Conservation (phyloP, 345 rosid genomes). For the Hibiscus trionum region DNA sequence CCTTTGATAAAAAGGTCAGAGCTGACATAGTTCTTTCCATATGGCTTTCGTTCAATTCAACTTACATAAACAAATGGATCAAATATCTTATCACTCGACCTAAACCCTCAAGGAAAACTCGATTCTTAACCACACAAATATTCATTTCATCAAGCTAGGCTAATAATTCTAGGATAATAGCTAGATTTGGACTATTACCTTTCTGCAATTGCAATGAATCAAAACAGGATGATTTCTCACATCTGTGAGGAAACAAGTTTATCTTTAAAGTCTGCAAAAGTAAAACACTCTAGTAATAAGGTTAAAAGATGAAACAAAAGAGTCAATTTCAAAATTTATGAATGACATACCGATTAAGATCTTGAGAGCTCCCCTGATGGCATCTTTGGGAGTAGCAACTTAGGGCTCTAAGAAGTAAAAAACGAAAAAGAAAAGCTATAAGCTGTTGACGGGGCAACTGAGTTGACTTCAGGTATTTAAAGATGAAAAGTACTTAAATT, state of each 20-base stretch:
- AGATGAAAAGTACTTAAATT: not conserved
- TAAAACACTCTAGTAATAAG: not conserved
- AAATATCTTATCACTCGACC: not conserved
- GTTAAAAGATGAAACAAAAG: not conserved
- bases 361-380: slow-evolving; percentile 51
- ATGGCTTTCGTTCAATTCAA: not conserved
- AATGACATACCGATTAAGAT: not conserved
- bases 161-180: not conserved
- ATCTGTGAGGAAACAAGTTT: not conserved
- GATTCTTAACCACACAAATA: no score
- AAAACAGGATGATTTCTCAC: not conserved
- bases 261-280: not conserved
- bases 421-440: slow-evolving; percentile 5
- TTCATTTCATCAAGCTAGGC: not conserved
- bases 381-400: slow-evolving; percentile 38
- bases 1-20: no score
- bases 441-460: not conserved
- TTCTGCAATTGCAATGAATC: not conserved
- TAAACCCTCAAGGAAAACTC: no score
- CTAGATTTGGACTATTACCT: not conserved
- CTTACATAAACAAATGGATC: not conserved
- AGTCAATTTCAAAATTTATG: not conserved
- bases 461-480: not conserved
- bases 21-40: not conserved
- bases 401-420: slow-evolving; percentile 45